Evolutionary conservation across 805 yeast genomes (phyloP).

Genomic region (Kazachstania martiniae): DNA sequence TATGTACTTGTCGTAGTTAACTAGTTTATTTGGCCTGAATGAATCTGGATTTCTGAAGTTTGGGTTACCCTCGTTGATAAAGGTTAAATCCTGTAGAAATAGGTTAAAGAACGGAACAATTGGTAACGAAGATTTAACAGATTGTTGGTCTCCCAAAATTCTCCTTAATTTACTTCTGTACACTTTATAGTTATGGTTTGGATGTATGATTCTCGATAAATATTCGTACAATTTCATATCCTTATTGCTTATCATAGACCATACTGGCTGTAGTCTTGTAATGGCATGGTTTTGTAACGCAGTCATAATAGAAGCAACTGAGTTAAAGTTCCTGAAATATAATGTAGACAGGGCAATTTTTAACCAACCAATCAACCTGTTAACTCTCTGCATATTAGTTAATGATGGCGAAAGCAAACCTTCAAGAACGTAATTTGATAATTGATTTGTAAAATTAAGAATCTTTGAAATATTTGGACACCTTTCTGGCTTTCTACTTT

Average conservation of each 20-base stretch:
- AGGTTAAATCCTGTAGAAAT: conserved; percentile 69
- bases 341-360: conserved; percentile 63
- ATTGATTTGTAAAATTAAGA: conserved; percentile 55
- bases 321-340: conserved; percentile 65
- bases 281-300: conserved; percentile 63
- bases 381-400: conserved; percentile 38
- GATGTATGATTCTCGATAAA: conserved; percentile 58
- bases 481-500: conserved; percentile 45
- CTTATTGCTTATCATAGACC: conserved; percentile 49
- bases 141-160: conserved; percentile 34
- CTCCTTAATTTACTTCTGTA: conserved; percentile 55
- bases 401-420: conserved; percentile 45
- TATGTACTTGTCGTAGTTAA: conserved; percentile 65
- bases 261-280: conserved; percentile 48
- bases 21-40: conserved; percentile 37
- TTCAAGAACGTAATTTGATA: conserved; percentile 65
- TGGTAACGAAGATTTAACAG: conserved; percentile 34
- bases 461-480: conserved; percentile 57
- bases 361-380: conserved; percentile 57
- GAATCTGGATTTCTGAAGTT: conserved; percentile 50
- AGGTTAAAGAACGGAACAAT: conserved; percentile 68
- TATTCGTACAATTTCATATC: conserved; percentile 53
- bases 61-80: conserved; percentile 74
- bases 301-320: conserved; percentile 70
- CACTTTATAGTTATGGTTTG: conserved; percentile 59